Conservation (phyloP, 2,329 filamentous ascomycete genomes). For the Fusarium longipes region DNA sequence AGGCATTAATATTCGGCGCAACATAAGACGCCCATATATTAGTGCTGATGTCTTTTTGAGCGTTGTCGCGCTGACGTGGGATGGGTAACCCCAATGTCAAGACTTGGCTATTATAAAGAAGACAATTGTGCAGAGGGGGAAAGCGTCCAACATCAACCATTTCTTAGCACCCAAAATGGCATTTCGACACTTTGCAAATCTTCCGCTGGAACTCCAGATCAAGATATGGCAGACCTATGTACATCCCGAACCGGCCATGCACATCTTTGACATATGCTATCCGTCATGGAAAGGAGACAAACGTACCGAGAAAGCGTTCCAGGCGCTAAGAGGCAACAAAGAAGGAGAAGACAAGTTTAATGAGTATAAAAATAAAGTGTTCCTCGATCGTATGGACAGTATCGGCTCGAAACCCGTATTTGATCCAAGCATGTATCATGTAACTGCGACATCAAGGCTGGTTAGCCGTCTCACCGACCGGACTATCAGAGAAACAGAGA, state of each 20-base stretch:
- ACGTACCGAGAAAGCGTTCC: conserved; percentile 30
- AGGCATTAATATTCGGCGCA: background rate
- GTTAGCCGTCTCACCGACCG: conserved; percentile 25
- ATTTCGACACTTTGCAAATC: conserved; percentile 35
- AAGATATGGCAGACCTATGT: conserved; percentile 41
- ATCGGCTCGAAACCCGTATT: background rate
- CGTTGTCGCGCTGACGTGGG: conserved; percentile 10
- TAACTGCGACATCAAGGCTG: conserved; percentile 6
- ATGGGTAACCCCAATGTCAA: background rate
- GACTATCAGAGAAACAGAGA: background rate
- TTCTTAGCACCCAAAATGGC: conserved; percentile 23
- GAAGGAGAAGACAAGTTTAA: conserved; percentile 6
- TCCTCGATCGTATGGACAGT: conserved; percentile 33
- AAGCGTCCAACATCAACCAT: background rate
- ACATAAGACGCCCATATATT: background rate
- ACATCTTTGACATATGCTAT: conserved; percentile 47
- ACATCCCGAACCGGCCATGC: conserved; percentile 39
- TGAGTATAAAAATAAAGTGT: conserved; percentile 33
- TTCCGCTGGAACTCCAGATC: conserved; percentile 42
- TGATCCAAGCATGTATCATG: conserved; percentile 40
- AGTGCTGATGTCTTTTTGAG: conserved; percentile 23
- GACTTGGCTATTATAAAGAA: background rate
- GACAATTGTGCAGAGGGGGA: background rate
- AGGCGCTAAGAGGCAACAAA: background rate
- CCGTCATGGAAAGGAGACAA: conserved; percentile 36